phyloP scores from a whole-genome alignment of 768 basidiomycete species.

The Gyrodon lividus region DNA sequence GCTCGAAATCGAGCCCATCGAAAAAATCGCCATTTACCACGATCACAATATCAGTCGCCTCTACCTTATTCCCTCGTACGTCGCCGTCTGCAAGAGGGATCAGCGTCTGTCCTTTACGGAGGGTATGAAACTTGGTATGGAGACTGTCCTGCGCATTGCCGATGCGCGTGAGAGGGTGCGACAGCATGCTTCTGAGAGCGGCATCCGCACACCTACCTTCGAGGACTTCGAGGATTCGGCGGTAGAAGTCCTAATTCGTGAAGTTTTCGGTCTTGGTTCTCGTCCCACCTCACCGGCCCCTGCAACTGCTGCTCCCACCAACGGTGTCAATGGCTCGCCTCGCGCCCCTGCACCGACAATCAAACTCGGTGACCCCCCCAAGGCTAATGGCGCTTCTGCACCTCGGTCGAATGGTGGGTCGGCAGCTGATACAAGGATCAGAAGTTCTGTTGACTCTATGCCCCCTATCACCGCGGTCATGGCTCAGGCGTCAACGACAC shows the following conservation, averaged over 20 bases:
- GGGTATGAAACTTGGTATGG: slow-evolving; percentile 41
- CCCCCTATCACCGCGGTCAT: slow-evolving; percentile 17
- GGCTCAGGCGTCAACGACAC: slow-evolving; percentile 4
- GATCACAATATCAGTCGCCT: slow-evolving; percentile 32
- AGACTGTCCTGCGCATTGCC: slow-evolving; percentile 37
- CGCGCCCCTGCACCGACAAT: slow-evolving; percentile 4
- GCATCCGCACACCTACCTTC: slow-evolving; percentile 31
- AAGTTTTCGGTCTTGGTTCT: slow-evolving; percentile 27
- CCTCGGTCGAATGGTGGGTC: slow-evolving; percentile 32
- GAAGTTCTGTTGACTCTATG: slow-evolving; percentile 23
- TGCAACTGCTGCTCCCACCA: background rate
- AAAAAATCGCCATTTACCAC: slow-evolving; percentile 41
- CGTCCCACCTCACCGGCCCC: slow-evolving; percentile 26
- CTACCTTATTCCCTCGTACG: slow-evolving; percentile 37
- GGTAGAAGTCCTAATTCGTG: slow-evolving; percentile 26
- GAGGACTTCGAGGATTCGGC: slow-evolving; percentile 32
- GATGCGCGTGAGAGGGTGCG: slow-evolving; percentile 42
- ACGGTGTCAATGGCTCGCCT: slow-evolving; percentile 11
- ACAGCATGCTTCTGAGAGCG: slow-evolving; percentile 28
- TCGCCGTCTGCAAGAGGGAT: slow-evolving; percentile 35
- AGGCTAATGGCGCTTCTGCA: slow-evolving; percentile 17
- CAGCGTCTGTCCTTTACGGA: slow-evolving; percentile 39
- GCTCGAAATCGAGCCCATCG: slow-evolving; percentile 34
- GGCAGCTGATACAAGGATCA: slow-evolving; percentile 22
- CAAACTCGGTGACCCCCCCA: slow-evolving; percentile 25